Base-by-base conservation (phyloP, 306 rosid genomes). In the Pyrus communis region DNA sequence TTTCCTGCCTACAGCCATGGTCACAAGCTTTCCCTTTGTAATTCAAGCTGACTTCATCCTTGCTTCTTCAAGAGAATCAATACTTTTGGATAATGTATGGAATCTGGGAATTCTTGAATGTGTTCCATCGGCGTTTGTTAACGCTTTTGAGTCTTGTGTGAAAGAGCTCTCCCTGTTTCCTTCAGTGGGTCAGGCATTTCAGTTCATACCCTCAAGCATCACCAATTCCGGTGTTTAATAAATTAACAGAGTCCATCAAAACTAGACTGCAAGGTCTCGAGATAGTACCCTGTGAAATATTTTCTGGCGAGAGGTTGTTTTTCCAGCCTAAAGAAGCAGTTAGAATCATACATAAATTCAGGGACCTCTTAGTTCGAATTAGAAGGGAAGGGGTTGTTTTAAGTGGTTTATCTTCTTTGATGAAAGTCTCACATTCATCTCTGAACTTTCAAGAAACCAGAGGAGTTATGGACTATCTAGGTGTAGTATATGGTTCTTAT, bases 31-130 rank as follows among this genome's bases (percentile, higher is more conserved):
- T 14, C 83, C 78, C 5, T 79, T 67, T 35, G 23, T 79, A 13
- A 79, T 79, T 74, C 79, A 79, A 33, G 75, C 75, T 17, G 83
- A 79, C 27, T 79, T 79, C 42, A 35, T 80, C 7, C 77, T 80
- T 12, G 65, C 79, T 40, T 75, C 80, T 9, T 80, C 77, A 22
- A 60, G 80, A 33, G 77, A 80, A 11, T 59, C 73, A 4, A 75
- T 80, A 43, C 46, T 75, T 51, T 49, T 75, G 69, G 80, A 70
- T 30, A 57, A 51, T 45, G 22, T 22, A 46, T 75, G 84, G 84
- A 80, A 75, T 35, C 54, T 46, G 66, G 84, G 77, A 31, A 80
- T 80, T 70, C 72, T 80, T 21, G 77, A 69, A 6, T 69, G 79
- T 51, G 65, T 80, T 59, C 79, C 83, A 30, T 23, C 74, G 12